Evolutionary conservation across 768 basidiomycete genomes (phyloP).

Genomic region (Pulveroboletus sp.): DNA sequence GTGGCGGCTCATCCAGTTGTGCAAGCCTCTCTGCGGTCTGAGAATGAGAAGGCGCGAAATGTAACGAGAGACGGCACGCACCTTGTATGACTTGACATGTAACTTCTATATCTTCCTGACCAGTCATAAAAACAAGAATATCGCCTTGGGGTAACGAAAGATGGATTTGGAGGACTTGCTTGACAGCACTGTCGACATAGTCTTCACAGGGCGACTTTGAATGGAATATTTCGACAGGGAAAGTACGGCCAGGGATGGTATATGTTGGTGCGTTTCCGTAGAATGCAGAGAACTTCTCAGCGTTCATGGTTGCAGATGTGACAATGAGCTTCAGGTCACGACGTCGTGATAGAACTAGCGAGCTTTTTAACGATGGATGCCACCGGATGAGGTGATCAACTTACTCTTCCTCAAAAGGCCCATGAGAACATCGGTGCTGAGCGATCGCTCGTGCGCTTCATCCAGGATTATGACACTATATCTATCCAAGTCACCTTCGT

Average conservation of each 20-base stretch:
- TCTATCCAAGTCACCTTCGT: slow-evolving; percentile 96
- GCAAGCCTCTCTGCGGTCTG: slow-evolving; percentile 71
- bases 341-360: slow-evolving; percentile 76
- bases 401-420: slow-evolving; percentile 89
- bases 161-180: slow-evolving; percentile 97
- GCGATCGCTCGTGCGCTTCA: slow-evolving; percentile 95
- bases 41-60: neutral
- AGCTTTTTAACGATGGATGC: slow-evolving; percentile 2
- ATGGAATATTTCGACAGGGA: slow-evolving; percentile 96
- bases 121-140: slow-evolving; percentile 98
- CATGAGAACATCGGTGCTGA: slow-evolving; percentile 98
- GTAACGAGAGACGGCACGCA: slow-evolving; percentile 30
- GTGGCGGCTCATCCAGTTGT: slow-evolving; percentile 88
- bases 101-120: slow-evolving; percentile 98
- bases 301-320: slow-evolving; percentile 99
- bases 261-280: slow-evolving; percentile 94
- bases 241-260: slow-evolving; percentile 92
- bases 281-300: slow-evolving; percentile 97
- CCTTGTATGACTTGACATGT: slow-evolving; percentile 94
- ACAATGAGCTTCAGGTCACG: slow-evolving; percentile 95
- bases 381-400: slow-evolving; percentile 21
- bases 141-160: slow-evolving; percentile 90
- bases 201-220: slow-evolving; percentile 98
- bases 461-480: slow-evolving; percentile 99
- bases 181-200: slow-evolving; percentile 97